These are phyloP conservation scores for Candida lessepsii DNA, from an alignment of 805 yeast genomes.

Conservation along the genomic window DNA sequence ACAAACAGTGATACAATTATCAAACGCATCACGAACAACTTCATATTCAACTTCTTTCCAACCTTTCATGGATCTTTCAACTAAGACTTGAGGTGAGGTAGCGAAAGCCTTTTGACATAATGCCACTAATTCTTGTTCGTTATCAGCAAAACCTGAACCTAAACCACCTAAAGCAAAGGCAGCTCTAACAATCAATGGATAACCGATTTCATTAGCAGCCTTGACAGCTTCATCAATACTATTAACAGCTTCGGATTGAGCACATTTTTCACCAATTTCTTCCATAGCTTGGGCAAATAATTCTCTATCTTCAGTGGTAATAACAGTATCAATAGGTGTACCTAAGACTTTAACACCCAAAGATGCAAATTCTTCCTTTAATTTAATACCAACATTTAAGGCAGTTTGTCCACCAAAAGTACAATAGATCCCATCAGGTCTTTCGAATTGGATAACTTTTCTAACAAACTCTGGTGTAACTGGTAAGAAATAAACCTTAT, in stretches of 20 bases:
- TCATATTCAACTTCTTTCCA: conserved; percentile 99
- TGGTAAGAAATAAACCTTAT: conserved; percentile 91
- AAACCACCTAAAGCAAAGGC: conserved; percentile 97
- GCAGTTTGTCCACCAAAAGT: conserved; percentile 99
- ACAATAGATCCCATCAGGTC: conserved; percentile 92
- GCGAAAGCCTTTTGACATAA: conserved; percentile 92
- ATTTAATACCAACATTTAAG: conserved; percentile 90
- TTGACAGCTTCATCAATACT: conserved; percentile 86
- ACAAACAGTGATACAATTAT: conserved; percentile 97
- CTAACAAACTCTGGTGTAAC: conserved; percentile 96
- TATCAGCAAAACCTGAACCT: conserved; percentile 94
- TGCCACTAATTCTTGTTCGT: conserved; percentile 75
- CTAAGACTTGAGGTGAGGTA: conserved; percentile 91
- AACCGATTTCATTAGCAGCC: conserved; percentile 88
- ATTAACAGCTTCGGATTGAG: conserved; percentile 92
- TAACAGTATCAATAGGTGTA: conserved; percentile 93
- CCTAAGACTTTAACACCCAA: conserved; percentile 94
- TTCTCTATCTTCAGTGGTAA: conserved; percentile 97
- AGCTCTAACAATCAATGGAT: conserved; percentile 95
- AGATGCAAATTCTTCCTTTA: conserved; percentile 92
- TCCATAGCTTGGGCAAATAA: conserved; percentile 92
- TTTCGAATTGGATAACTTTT: conserved; percentile 91
- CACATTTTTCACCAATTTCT: conserved; percentile 94
- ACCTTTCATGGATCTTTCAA: conserved; percentile 95
- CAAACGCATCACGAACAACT: conserved; percentile 95